Base-by-base conservation (phyloP, 257 asterid species). In the Catharanthus roseus region DNA sequence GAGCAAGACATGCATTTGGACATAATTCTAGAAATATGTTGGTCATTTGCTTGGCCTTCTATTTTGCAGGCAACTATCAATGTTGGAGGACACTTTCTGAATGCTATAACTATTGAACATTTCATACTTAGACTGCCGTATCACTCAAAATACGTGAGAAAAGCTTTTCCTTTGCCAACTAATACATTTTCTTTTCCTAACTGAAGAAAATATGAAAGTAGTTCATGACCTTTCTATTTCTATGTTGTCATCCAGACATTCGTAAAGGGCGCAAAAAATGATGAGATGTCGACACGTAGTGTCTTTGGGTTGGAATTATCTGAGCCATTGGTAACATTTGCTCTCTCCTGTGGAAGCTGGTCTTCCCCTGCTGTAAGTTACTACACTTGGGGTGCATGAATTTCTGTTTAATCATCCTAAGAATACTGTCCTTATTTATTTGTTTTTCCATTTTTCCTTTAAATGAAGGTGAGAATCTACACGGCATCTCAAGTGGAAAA, bases 281-380 rank as follows among this genome's bases (percentile, higher is more conserved):
- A 84, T 42, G 96, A 87, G 80, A 72, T 70, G 83, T 77, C 83
- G 6, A 77, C 84, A 18, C 84, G 86, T 16, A 76, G 87, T 75
- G 68, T 68, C 75, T 86, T 87, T 31, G 91, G 93, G 28, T 77
- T 89, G 84, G 96, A 87, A 68, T 76, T 87, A 28, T 89, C 96
- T 0, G 96, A 89, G 80, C 96, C 98, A 11, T 72, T 90, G 70
- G 96, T 90, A 7, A 92, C 98, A 50, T 92, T 92, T 82, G 96
- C 96, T 19, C 96, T 92, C 47, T 92, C 98, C 24, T 92, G 98
- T 65, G 98, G 98, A 80, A 92, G 96, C 86, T 90, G 95, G 90
- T 92, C 96, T 39, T 92, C 98, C 74, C 98, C 98, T 77, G 90
- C 91, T 72, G 98, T 92, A 88, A 84, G 98, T 82, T 72, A 28